Conservation (phyloP, 1,139 yeast species). For the Hemisphaericaspora lyxosophila region DNA sequence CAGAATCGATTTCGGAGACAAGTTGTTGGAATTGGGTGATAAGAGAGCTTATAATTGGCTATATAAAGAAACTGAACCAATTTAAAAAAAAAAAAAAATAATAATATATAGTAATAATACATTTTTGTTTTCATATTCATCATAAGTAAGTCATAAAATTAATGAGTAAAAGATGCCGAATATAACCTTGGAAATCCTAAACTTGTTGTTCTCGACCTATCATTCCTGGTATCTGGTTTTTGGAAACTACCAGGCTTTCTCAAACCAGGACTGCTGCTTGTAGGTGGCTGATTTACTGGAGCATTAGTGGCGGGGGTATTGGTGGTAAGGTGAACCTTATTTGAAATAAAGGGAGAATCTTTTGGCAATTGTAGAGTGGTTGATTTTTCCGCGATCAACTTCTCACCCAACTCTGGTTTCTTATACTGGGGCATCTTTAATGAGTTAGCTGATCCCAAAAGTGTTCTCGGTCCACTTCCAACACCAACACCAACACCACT, state of each 20-base stretch:
- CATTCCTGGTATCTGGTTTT: slow-evolving; percentile 24
- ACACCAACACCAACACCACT: too few species aligned
- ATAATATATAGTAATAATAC: background rate
- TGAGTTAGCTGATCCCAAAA: slow-evolving; percentile 19
- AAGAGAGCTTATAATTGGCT: slow-evolving; percentile 42
- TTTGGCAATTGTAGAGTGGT: slow-evolving; percentile 23
- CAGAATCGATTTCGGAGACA: slow-evolving; percentile 34
- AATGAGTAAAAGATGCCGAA: slow-evolving; percentile 24
- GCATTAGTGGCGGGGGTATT: too few species aligned
- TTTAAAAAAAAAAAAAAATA: slow-evolving; percentile 15
- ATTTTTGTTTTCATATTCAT: too few species aligned
- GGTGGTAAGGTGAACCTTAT: slow-evolving; percentile 24
- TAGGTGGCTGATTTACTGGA: slow-evolving; percentile 8
- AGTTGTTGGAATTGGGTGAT: slow-evolving; percentile 39
- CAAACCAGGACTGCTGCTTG: slow-evolving; percentile 25
- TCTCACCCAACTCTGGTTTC: slow-evolving; percentile 24
- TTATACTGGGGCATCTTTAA: slow-evolving; percentile 44
- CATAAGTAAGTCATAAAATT: too few species aligned
- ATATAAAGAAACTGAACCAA: slow-evolving; percentile 34
- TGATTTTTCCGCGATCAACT: slow-evolving; percentile 8
- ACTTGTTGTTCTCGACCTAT: slow-evolving; percentile 21
- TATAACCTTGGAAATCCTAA: slow-evolving; percentile 27
- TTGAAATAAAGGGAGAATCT: slow-evolving; percentile 38
- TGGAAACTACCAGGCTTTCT: slow-evolving; percentile 56
- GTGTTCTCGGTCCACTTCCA: slow-evolving; percentile 13